A percentile compares a stretch with the other conserved stretches of the same genome.
phyloP scores from a whole-genome alignment of 2,329 filamentous ascomycete genomes.

The Cercospora beticola region DNA sequence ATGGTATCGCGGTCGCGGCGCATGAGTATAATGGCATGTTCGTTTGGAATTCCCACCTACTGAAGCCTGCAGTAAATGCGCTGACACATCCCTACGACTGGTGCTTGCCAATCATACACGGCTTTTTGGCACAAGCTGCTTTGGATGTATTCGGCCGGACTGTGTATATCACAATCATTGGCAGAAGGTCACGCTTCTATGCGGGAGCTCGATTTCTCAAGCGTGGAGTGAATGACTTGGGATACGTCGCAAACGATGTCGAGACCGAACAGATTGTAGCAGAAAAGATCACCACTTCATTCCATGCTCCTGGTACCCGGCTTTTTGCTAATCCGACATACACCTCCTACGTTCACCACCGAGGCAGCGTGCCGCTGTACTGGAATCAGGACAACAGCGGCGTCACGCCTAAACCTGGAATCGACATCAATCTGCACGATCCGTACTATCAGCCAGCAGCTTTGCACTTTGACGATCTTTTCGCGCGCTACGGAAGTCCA shows the following conservation, averaged over 20 bases:
- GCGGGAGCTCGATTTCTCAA: slow-evolving; percentile 93
- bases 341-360: slow-evolving; percentile 94
- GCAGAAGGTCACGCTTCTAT: slow-evolving; percentile 86
- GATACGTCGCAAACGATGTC: slow-evolving; percentile 96
- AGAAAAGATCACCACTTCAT: slow-evolving; percentile 89
- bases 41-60: slow-evolving; percentile 90
- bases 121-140: slow-evolving; percentile 87
- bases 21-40: slow-evolving; percentile 90
- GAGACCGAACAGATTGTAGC: slow-evolving; percentile 98
- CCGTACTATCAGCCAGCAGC: slow-evolving; percentile 93
- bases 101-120: slow-evolving; percentile 94
- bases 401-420: slow-evolving; percentile 93
- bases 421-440: slow-evolving; percentile 91
- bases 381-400: slow-evolving; percentile 97
- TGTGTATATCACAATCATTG: slow-evolving; percentile 91
- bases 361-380: slow-evolving; percentile 92
- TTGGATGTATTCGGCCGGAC: slow-evolving; percentile 76
- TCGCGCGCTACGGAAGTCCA: slow-evolving; percentile 87
- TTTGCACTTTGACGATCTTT: slow-evolving; percentile 91
- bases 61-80: slow-evolving; percentile 68
- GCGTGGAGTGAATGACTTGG: slow-evolving; percentile 87
- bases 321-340: slow-evolving; percentile 87
- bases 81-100: slow-evolving; percentile 87
- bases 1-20: slow-evolving; percentile 58
- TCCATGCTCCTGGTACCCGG: slow-evolving; percentile 83